These are phyloP conservation scores for Phialemonium atrogriseum DNA, from an alignment of 2,329 filamentous ascomycete species.

Conservation along the genomic window DNA sequence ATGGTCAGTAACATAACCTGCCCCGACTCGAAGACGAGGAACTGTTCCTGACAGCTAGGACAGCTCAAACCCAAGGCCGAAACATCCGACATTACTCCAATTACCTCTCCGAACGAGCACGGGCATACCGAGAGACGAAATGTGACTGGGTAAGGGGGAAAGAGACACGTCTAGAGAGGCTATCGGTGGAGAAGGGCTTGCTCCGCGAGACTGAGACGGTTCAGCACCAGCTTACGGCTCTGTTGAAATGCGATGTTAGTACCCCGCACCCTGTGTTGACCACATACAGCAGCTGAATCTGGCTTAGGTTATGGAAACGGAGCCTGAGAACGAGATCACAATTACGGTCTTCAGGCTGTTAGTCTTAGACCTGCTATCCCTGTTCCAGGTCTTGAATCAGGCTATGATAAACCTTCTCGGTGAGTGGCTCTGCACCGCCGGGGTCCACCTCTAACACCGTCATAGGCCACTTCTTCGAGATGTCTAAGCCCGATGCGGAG, in stretches of 20 bases:
- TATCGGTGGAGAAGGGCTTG: slow-evolving; percentile 86
- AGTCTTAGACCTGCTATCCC: slow-evolving; percentile 77
- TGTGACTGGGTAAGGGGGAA: slow-evolving; percentile 83
- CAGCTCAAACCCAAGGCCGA: slow-evolving; percentile 87
- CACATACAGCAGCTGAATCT: no score
- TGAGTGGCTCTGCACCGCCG: slow-evolving; percentile 30
- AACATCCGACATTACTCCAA: slow-evolving; percentile 90
- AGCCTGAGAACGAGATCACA: slow-evolving; percentile 94
- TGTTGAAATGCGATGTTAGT: slow-evolving; percentile 84
- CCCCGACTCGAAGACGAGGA: no score
- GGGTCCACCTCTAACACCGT: slow-evolving; percentile 13
- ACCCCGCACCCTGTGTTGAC: neutral
- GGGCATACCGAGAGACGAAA: slow-evolving; percentile 75
- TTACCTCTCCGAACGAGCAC: slow-evolving; percentile 76
- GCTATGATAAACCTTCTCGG: slow-evolving; percentile 94
- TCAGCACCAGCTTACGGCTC: slow-evolving; percentile 75
- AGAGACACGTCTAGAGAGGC: slow-evolving; percentile 73
- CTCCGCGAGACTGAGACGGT: slow-evolving; percentile 86
- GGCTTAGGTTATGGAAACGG: slow-evolving; percentile 73
- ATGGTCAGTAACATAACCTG: slow-evolving; percentile 54
- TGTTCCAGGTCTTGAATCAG: slow-evolving; percentile 95
- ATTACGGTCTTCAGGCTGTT: slow-evolving; percentile 87
- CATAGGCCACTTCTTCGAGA: slow-evolving; percentile 91
- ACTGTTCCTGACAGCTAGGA: slow-evolving; percentile 15
- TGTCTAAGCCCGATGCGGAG: slow-evolving; percentile 91